Evolutionary conservation across 352 stramenopile genomes (phyloP), one percentile per base, ranked within the genome.

Genomic region (Phytophthora crassamura): DNA sequence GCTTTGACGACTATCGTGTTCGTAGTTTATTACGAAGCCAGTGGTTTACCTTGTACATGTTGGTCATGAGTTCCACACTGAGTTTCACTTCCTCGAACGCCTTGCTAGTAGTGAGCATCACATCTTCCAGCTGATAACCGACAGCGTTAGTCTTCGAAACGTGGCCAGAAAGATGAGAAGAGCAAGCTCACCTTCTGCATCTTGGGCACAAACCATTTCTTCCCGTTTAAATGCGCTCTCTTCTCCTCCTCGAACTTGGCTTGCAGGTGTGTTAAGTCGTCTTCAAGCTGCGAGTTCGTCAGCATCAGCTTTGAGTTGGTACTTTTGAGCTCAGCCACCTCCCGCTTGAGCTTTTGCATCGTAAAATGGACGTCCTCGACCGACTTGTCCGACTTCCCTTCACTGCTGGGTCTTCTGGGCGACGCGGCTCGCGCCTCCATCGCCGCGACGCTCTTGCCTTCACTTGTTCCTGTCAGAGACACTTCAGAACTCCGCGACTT

Each of bases 11-110:
- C 41, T n/a, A 1, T 25, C 15, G 15, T 5, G 12, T 15, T 20
- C 35, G 25, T 15, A 7, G 42, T 10, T 35, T 11, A 32, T 22
- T 30, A 34, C 14, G 48, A 30, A 58, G 14, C 34, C 36, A n/a
- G 6, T 12, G n/a, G 47, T 42, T 30, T 42, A 86, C 78, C 64
- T 95, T 95, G 79, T 95, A 95, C 84, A 95, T 93, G 56, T 90
- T 95, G 7, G 84, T 90, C 74, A 93, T 88, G 8, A 95, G 67
- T 34, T 93, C 86, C 11, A 95, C 86, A 59, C 88, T 95, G 16
- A 95, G 67, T 56, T 91, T 89, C 6, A 95, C 80, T 64, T 86
- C 83, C 22, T 91, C 80, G 28, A 93, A 85, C 9, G 86, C 77
- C 52, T 84, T 86, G 15, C 58, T 61, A 15, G 76, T 90, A 3